Percentiles rank a stretch among this genome's conserved stretches.
phyloP scores from a whole-genome alignment of 139 green algal genomes.

The Astrephomene gubernaculifera region DNA sequence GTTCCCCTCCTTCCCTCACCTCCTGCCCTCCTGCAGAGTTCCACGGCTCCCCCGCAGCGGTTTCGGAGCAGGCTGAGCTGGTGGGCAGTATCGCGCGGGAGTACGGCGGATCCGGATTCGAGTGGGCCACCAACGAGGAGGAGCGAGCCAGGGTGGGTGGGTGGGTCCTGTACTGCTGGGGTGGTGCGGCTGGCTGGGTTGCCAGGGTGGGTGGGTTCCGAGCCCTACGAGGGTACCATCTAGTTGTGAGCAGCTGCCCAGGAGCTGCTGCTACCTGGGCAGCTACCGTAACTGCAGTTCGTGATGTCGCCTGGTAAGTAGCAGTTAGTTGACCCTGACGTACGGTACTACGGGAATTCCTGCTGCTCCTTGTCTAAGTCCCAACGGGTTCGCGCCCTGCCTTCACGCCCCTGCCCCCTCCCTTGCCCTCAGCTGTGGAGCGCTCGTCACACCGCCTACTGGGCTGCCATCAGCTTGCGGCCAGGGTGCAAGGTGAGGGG shows the following conservation, averaged over 20 bases:
- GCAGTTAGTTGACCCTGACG: too few species aligned
- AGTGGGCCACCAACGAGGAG: conserved; percentile 59
- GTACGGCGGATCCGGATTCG: conserved; percentile 52
- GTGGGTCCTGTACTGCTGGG: too few species aligned
- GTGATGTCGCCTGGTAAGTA: too few species aligned
- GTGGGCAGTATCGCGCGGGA: conserved; percentile 57
- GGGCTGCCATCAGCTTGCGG: conserved; percentile 46
- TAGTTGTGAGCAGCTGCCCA: too few species aligned
- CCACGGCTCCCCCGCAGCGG: conserved; percentile 6
- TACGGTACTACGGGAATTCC: too few species aligned
- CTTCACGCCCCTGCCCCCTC: neutral
- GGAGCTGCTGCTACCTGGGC: too few species aligned
- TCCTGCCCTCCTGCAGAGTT: too few species aligned
- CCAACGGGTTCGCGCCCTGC: too few species aligned
- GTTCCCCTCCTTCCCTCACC: too few species aligned
- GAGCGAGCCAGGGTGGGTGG: conserved; percentile 47
- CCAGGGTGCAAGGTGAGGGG: conserved; percentile 53
- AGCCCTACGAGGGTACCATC: too few species aligned
- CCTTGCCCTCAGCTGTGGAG: conserved; percentile 62
- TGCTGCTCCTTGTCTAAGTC: too few species aligned
- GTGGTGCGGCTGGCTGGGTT: neutral
- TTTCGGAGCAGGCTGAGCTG: conserved; percentile 53
- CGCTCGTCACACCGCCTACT: conserved; percentile 70
- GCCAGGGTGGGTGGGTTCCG: neutral
- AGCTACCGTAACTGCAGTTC: too few species aligned